These are phyloP conservation scores for Microstegium vimineum DNA, from an alignment of 176 grass and related monocot species.

Conservation along the genomic window DNA sequence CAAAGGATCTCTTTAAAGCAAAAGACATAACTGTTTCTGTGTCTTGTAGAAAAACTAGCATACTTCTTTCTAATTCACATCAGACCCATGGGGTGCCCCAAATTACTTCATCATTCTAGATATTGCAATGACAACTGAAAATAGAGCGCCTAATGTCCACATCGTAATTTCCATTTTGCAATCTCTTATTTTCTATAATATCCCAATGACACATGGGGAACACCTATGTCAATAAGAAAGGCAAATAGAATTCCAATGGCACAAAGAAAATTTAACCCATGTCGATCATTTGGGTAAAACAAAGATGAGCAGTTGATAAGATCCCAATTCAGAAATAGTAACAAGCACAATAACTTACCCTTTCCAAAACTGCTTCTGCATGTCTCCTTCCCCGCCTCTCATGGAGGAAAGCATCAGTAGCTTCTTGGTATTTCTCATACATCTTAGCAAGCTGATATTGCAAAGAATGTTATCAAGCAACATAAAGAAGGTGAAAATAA, in stretches of 20 bases:
- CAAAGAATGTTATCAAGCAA: slow-evolving; percentile 27
- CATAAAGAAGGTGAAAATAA: slow-evolving; percentile 21
- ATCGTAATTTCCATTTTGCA: neutral
- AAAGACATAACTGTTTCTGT: neutral
- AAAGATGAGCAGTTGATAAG: neutral
- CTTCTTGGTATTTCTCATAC: slow-evolving; percentile 98
- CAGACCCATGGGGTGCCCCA: neutral
- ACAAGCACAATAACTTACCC: slow-evolving; percentile 66
- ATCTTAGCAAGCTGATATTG: slow-evolving; percentile 84
- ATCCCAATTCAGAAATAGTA: too few relatives aligned
- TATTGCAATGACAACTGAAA: neutral
- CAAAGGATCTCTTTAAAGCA: neutral
- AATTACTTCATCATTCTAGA: neutral
- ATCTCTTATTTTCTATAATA: neutral
- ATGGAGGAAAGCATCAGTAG: slow-evolving; percentile 86
- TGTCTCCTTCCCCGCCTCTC: slow-evolving; percentile 86
- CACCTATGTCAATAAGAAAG: neutral
- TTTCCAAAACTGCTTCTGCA: slow-evolving; percentile 87
- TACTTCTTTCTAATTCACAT: neutral
- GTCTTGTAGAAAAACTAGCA: too few relatives aligned
- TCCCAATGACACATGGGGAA: neutral
- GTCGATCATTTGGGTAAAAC: neutral
- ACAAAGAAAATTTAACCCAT: neutral
- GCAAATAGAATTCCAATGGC: neutral
- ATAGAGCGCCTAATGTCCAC: neutral